Conservation (phyloP, 169 alveolate genomes). For the Eimeria necatrix region DNA sequence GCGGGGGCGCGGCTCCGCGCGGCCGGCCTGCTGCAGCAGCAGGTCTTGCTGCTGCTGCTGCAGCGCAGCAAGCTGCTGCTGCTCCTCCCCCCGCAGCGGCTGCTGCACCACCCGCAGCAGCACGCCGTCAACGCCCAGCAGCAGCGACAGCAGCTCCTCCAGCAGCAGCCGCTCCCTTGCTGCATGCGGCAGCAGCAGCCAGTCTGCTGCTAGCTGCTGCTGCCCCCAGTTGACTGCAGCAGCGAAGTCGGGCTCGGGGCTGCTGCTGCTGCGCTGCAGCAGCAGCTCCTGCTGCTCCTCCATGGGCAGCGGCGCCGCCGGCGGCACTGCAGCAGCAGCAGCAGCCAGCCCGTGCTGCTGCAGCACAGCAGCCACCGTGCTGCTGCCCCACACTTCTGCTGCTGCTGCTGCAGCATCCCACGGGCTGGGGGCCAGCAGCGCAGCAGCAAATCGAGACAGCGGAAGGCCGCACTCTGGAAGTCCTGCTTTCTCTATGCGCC, state of each 20-base stretch:
- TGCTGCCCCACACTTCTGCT: constrained; percentile 43
- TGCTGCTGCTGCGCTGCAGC: constrained; percentile 15
- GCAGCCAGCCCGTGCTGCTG: constrained; percentile 3
- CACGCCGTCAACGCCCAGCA: constrained; percentile 42
- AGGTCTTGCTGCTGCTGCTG: constrained; percentile 39
- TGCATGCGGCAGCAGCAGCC: constrained; percentile 42
- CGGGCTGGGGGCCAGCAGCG: constrained; percentile 5
- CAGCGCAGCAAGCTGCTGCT: neutral
- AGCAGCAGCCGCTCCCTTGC: constrained; percentile 51
- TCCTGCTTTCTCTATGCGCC: constrained; percentile 23
- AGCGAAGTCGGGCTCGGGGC: neutral
- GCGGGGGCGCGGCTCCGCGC: too few relatives aligned
- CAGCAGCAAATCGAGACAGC: neutral
- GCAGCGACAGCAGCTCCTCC: neutral
- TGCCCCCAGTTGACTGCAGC: constrained; percentile 18
- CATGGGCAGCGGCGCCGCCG: neutral
- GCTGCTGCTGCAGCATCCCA: constrained; percentile 49
- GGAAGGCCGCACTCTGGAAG: neutral
- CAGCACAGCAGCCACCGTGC: constrained; percentile 9
- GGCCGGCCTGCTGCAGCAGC: too few relatives aligned
- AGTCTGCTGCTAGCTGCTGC: constrained; percentile 53
- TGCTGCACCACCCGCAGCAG: constrained; percentile 31
- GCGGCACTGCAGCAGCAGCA: neutral
- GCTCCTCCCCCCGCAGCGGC: neutral
- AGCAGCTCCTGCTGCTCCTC: neutral